phyloP scores from a whole-genome alignment of 2,329 filamentous ascomycete species.

The Knufia fluminis region DNA sequence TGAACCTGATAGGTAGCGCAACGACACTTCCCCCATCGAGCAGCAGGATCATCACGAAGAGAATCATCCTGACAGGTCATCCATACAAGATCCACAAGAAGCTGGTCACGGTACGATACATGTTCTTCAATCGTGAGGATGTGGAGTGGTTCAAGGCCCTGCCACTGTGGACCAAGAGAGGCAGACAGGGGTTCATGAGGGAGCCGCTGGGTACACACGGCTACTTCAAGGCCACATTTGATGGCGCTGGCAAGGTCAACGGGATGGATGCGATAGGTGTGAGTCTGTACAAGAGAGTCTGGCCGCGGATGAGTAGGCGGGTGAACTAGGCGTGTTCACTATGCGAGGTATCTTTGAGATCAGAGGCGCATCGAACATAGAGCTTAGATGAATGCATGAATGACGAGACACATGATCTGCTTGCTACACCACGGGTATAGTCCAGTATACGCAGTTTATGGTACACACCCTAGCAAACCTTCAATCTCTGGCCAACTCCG shows the following conservation, averaged over 20 bases:
- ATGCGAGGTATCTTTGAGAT: too few species aligned
- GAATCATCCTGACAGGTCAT: constrained; percentile 86
- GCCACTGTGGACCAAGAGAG: constrained; percentile 86
- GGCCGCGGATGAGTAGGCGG: constrained; percentile 58
- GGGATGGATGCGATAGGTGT: constrained; percentile 90
- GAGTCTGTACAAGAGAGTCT: constrained; percentile 77
- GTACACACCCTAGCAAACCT: too few species aligned
- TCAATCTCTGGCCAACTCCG: too few species aligned
- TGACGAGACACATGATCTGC: too few species aligned
- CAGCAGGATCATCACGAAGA: constrained; percentile 77
- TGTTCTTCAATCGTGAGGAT: constrained; percentile 98
- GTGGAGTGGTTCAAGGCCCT: constrained; percentile 97
- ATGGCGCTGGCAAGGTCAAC: constrained; percentile 69
- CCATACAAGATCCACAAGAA: constrained; percentile 99
- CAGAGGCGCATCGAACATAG: too few species aligned
- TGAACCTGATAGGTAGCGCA: constrained; percentile 75
- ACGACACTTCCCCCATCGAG: constrained; percentile 71
- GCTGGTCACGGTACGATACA: constrained; percentile 93
- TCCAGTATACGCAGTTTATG: too few species aligned
- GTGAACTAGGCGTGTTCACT: not conserved
- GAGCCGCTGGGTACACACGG: constrained; percentile 91
- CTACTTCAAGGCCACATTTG: constrained; percentile 99
- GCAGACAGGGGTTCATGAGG: constrained; percentile 83
- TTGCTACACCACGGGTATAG: too few species aligned
- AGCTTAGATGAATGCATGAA: too few species aligned